Evolutionary conservation across 345 rosid genomes (phyloP), one percentile per base, ranked within the genome.

Genomic region (Cardamine chenopodiifolia): DNA sequence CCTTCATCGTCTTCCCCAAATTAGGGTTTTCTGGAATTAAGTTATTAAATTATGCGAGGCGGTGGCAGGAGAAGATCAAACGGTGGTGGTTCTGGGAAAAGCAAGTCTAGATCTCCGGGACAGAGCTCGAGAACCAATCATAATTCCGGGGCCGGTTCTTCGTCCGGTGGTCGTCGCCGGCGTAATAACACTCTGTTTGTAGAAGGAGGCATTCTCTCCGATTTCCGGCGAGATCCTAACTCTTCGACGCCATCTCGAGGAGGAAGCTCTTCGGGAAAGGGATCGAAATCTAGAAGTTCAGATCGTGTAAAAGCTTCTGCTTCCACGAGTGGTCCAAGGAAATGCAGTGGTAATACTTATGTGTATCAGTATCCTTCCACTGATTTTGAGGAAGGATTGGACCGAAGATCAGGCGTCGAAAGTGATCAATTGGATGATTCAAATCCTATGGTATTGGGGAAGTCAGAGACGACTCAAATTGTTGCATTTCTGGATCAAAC

Each of bases 201-300:
- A 1, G 96, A 90, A 37, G 98, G 97, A 26, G 98, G 97, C 14
- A 56, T 80, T 53, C 79, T 93, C 71, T 82, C 89, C 1, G 96
- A 93, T 75, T 89, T 93, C 89, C 73, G 78, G 19, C 78, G 48
- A 70, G 78, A 44, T 45, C 70, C 85, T 62, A 64, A 80, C 20
- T 45, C 73, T 26, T 62, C 82, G 23, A 39, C 78, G 7, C 81
- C 83, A 17, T 59, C 84, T 50, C 73, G 78, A 71, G 89, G 89
- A 71, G 73, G 83, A 75, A 84, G 73, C 60, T 53, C 66, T 13
- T 71, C 60, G 0, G 62, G 55, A 61, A 84, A 77, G 42, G 68
- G 63, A 10, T 59, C 64, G 11, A 86, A 78, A 35, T 69, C 68
- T 54, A 79, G 85, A 77, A 89, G 65, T 18, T 28, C 63, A n/a